phyloP scores from a whole-genome alignment of 495 filamentous ascomycete genomes.

The Neurospora pannonica region DNA sequence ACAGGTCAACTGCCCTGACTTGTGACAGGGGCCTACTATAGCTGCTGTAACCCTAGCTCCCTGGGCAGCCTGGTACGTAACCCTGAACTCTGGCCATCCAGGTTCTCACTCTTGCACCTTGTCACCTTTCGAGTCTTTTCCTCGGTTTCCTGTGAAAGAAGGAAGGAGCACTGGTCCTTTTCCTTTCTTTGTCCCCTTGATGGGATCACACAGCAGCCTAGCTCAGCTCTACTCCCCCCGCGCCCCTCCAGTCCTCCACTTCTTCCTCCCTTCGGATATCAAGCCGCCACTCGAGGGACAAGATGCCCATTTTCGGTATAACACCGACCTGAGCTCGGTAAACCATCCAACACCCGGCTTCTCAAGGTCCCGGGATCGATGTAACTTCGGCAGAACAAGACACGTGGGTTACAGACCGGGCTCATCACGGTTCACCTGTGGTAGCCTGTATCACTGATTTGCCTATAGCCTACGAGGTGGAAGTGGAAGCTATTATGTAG shows the following conservation, averaged over 20 bases:
- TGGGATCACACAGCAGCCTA: background rate
- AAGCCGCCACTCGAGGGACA: background rate
- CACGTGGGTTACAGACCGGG: background rate
- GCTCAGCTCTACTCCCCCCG: background rate
- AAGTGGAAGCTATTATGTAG: background rate
- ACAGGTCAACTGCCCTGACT: background rate
- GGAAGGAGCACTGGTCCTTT: background rate
- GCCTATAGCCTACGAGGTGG: background rate
- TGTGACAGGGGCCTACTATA: background rate
- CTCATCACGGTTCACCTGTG: background rate
- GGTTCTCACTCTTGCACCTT: background rate
- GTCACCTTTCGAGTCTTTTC: background rate
- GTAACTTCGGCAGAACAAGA: background rate
- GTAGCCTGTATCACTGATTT: background rate
- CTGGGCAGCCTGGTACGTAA: background rate
- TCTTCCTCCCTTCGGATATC: background rate
- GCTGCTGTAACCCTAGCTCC: background rate
- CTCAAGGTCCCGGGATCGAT: background rate
- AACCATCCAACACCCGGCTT: background rate
- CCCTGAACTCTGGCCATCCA: background rate
- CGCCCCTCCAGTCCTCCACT: background rate
- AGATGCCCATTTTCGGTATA: background rate
- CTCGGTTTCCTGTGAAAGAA: background rate
- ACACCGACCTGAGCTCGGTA: background rate
- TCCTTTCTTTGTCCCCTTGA: background rate